Base-by-base conservation (phyloP, 1,284 basidiomycete species). In the Xerocomus minutiporus region DNA sequence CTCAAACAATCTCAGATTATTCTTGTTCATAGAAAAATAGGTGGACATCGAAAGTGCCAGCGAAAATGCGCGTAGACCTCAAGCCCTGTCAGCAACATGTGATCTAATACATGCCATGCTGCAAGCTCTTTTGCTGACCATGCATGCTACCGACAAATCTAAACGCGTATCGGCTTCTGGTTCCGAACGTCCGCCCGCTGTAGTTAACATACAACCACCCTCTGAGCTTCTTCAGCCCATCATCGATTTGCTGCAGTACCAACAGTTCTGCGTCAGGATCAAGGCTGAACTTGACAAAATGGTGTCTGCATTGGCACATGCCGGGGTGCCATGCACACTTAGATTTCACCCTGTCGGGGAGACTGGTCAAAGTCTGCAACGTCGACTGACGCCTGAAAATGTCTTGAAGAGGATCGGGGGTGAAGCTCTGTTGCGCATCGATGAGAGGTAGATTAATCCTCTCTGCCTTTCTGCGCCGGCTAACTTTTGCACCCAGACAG, bases 181-280 rank as follows among this genome's bases (percentile, higher is more conserved):
- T 20, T 59, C 72, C 35, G 61, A 67, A 38, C 64, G 66, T 8
- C 39, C 54, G 23, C 26, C 56, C 11, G 34, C 52, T 12, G 44
- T 61, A 53, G 54, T 58, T 32, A 46, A 40, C 38, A 50, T 47
- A 11, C 58, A 57, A 31, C 61, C 59, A 13, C 50, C 71, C 23
- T 73, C 73, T n/a, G 68, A 72, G 2, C 62, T 81, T 38, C 74
- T 91, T 11, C 84, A 84, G 47, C 86, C 86, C 0, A 73, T 90
- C 54, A 83, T 90, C 56, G 86, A 89, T 62, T 60, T 89, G 23
- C 67, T 91, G 36, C 88, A 90, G 66, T 91, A 91, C 62, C 79
- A 81, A 59, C 79, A 80, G 20, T 90, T 91, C 65, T 86, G 84
- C 62, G 65, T 76, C 51, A 76, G 83, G 53, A 73, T 90, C 39